Conservation (phyloP, 768 basidiomycete genomes). For the Hygrocybe punicea region DNA sequence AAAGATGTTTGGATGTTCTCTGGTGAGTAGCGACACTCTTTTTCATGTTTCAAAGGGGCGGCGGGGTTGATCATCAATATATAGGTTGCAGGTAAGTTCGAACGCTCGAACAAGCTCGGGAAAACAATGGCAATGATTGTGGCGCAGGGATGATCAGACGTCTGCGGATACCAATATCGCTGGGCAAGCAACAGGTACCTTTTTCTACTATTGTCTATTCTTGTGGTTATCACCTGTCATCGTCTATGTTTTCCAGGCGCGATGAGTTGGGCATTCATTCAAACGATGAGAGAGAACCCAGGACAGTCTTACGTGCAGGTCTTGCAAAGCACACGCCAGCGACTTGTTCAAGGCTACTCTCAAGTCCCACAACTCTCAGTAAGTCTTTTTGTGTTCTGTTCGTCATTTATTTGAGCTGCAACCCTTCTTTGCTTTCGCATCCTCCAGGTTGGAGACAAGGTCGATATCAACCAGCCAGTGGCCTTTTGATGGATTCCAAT, state of each 20-base stretch:
- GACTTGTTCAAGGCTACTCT: not conserved
- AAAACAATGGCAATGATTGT: not conserved
- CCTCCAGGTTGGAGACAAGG: not conserved
- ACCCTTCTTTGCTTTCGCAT: not conserved
- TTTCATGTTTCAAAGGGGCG: not conserved
- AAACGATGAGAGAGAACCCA: not conserved
- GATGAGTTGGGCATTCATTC: constrained; percentile 2
- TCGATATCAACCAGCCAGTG: not conserved
- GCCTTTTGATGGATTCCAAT: not conserved
- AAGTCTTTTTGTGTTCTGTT: not conserved
- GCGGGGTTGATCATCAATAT: not conserved
- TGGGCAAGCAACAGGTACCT: not conserved
- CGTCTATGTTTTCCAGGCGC: not conserved
- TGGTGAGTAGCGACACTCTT: not conserved
- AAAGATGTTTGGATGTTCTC: constrained; percentile 5
- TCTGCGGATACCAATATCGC: constrained; percentile 1
- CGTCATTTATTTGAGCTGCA: not conserved
- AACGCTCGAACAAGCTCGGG: not conserved
- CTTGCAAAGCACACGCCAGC: not conserved
- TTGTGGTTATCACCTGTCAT: not conserved
- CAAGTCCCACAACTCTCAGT: constrained; percentile 2
- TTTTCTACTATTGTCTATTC: not conserved
- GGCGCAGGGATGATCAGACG: constrained; percentile 1
- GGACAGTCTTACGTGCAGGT: not conserved
- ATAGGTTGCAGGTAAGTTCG: constrained; percentile 1